Evolutionary conservation across 768 basidiomycete genomes (phyloP), one percentile per base, ranked within the genome.

Genomic region (Boletus rubropictus): DNA sequence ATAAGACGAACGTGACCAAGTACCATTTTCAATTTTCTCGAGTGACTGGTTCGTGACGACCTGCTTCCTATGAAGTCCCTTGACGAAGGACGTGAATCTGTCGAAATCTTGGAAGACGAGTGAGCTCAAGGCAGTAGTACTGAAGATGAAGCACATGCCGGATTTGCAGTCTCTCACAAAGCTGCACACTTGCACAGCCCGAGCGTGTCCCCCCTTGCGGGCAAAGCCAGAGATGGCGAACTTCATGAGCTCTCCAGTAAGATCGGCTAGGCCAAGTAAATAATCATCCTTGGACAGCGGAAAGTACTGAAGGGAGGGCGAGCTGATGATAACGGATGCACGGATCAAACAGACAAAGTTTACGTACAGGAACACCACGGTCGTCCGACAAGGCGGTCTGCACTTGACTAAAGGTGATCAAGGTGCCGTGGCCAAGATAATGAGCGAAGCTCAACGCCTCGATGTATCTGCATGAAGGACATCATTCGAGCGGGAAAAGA

Each of bases 211-310:
- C 3, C 84, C 84, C 38, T 77, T 78, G 14, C 75, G 77, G 3
- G 80, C 70, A 34, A 92, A 80, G 38, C 86, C 80, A 38, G 90
- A 88, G 50, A 97, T 95, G 10, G 91, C 92, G 53, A 85, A 86
- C 28, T 95, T 79, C 96, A 98, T 97, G 21, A 98, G 79, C 68
- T 99, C 96, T 36, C 96, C 96, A 0, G 92, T 96, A 18, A 99
- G 75, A 67, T 99, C 96, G 7, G 90, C 89, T 24, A 98, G 69
- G 5, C 96, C 96, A 3, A 97, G 79, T 12, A 97, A 72, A 61
- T 96, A 98, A 61, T 98, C 94, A 33, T 86, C 81, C 28, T 80
- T 62, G 8, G 89, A 76, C 27, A 94, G 62, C 4, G 82, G 79
- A 56, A 93, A 86, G 53, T 78, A 86, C 93, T 95, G 63, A 37